Conservation (phyloP, 371 early-diverging fungal species). For the Zopfochytrium polystomum region DNA sequence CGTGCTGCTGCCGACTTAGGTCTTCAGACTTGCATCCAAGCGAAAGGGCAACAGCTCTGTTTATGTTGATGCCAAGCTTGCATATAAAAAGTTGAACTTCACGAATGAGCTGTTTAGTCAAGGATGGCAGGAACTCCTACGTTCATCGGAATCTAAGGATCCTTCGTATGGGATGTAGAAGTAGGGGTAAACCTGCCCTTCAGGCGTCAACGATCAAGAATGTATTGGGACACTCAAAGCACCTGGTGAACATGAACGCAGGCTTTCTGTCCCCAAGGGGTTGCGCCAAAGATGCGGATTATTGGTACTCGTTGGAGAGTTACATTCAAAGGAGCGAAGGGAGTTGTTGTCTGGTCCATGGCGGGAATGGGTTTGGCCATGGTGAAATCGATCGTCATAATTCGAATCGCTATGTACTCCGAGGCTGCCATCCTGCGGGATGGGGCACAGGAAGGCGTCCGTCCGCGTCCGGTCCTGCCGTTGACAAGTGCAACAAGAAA, state of each 20-base stretch:
- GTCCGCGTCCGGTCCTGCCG: no score
- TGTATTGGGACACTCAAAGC: neutral
- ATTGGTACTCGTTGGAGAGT: constrained; percentile 60
- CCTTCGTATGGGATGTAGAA: constrained; percentile 56
- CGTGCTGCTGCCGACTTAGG: constrained; percentile 40
- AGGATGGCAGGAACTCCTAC: constrained; percentile 24
- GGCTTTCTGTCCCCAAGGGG: constrained; percentile 64
- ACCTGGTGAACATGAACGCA: constrained; percentile 76
- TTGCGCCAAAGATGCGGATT: constrained; percentile 78
- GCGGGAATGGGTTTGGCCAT: constrained; percentile 56
- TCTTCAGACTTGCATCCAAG: constrained; percentile 25
- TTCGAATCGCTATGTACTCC: no score
- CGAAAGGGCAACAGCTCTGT: constrained; percentile 65
- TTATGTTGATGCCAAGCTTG: constrained; percentile 66
- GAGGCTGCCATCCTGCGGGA: no score
- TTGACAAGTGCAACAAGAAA: no score
- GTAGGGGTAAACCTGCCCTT: constrained; percentile 68
- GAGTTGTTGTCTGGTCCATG: constrained; percentile 24
- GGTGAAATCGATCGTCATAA: constrained; percentile 65
- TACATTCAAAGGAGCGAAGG: constrained; percentile 36
- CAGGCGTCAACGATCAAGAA: neutral
- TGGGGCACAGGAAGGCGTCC: no score
- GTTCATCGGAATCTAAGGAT: constrained; percentile 7
- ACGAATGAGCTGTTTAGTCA: neutral
- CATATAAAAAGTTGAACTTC: constrained; percentile 47